Conservation (phyloP, 495 filamentous ascomycete genomes). For the Annulohypoxylon nitens region DNA sequence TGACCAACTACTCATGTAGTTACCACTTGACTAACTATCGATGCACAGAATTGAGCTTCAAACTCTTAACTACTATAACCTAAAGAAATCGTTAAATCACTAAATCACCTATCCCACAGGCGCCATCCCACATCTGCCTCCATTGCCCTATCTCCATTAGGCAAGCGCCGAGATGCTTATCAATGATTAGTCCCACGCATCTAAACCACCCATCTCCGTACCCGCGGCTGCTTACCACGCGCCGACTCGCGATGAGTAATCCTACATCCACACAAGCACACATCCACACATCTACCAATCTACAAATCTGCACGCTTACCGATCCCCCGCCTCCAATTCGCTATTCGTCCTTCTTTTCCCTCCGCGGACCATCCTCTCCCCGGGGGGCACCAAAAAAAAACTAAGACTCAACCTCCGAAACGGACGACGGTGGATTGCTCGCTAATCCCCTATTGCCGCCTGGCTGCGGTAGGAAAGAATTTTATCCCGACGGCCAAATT, state of each 20-base stretch:
- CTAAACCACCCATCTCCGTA: background rate
- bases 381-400: background rate
- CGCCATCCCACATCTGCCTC: too few relatives aligned
- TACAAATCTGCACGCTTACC: background rate
- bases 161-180: too few relatives aligned
- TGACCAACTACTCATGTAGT: too few relatives aligned
- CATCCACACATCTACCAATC: too few relatives aligned
- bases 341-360: background rate
- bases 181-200: too few relatives aligned
- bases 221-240: background rate
- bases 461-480: background rate
- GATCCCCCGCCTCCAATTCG: background rate
- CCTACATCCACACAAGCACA: background rate
- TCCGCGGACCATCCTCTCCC: background rate
- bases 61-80: too few relatives aligned
- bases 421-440: background rate
- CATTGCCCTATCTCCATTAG: too few relatives aligned
- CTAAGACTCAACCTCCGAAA: background rate
- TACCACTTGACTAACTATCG: too few relatives aligned
- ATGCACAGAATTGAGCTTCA: too few relatives aligned
- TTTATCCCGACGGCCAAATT: constrained; percentile 2
- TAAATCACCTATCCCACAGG: too few relatives aligned
- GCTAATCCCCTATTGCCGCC: background rate
- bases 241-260: background rate
- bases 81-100: too few relatives aligned